A percentile compares a stretch with the other conserved stretches of the same genome.
Conservation (phyloP, 805 yeast genomes). For the Cyberlindnera maritima region DNA sequence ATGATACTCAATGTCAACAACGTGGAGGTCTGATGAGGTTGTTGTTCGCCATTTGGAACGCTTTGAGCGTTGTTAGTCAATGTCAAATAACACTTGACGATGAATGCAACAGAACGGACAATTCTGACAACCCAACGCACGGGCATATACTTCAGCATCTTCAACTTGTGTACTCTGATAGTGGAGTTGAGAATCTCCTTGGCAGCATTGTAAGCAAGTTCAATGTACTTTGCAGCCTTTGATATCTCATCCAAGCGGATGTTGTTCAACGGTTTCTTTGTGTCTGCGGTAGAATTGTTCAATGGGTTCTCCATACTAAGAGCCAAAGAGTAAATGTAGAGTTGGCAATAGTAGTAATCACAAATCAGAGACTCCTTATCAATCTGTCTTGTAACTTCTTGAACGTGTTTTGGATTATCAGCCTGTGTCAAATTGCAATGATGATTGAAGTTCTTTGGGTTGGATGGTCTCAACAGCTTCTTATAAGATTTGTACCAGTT, state of each 20-base stretch:
- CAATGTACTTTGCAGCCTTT: conserved; percentile 72
- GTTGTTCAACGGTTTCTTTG: conserved; percentile 25
- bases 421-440: conserved; percentile 27
- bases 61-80: conserved; percentile 36
- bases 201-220: conserved; percentile 80
- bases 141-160: conserved; percentile 74
- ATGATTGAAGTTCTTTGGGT: conserved; percentile 36
- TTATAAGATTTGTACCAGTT: conserved; percentile 72
- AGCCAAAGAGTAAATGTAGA: conserved; percentile 83
- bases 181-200: conserved; percentile 73
- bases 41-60: conserved; percentile 32
- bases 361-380: conserved; percentile 72
- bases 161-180: conserved; percentile 61
- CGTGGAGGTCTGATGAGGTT: conserved; percentile 42
- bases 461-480: conserved; percentile 49
- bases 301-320: conserved; percentile 46
- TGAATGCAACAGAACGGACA: conserved; percentile 84
- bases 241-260: conserved; percentile 68
- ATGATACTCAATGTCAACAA: conserved; percentile 56
- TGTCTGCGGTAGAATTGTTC: conserved; percentile 14
- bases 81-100: conserved; percentile 80
- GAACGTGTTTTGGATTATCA: conserved; percentile 31
- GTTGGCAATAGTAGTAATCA: conserved; percentile 80
- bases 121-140: conserved; percentile 89
- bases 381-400: conserved; percentile 36